These are phyloP conservation scores for Phialocephala sp. DNA, from an alignment of 2,329 filamentous ascomycete species.

Conservation along the genomic window DNA sequence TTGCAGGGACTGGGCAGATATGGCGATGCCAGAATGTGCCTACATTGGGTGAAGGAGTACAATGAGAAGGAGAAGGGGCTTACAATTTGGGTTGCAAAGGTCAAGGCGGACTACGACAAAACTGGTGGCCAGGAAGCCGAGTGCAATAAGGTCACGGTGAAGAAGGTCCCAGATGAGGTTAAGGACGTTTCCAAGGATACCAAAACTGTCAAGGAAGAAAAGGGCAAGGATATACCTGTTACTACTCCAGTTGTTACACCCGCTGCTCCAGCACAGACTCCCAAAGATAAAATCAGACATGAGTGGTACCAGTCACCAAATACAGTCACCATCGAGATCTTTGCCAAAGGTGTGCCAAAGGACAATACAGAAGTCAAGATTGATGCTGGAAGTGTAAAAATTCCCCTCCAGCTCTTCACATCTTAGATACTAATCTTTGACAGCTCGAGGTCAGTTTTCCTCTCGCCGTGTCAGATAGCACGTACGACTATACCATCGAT, in stretches of 20 bases:
- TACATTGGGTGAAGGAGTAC: slow-evolving; percentile 61
- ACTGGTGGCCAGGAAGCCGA: slow-evolving; percentile 55
- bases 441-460: slow-evolving; percentile 65
- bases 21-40: slow-evolving; percentile 76
- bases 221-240: slow-evolving; percentile 17
- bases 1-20: slow-evolving; percentile 73
- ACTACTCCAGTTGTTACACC: slow-evolving; percentile 20
- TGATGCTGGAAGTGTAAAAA: slow-evolving; percentile 33
- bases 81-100: slow-evolving; percentile 64
- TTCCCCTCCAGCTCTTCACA: slow-evolving; percentile 19
- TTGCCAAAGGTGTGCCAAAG: slow-evolving; percentile 67
- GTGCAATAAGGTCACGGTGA: slow-evolving; percentile 50
- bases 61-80: slow-evolving; percentile 58
- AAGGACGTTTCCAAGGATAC: slow-evolving; percentile 41
- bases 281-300: slow-evolving; percentile 65
- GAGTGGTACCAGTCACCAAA: slow-evolving; percentile 72
- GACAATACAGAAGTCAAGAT: slow-evolving; percentile 58
- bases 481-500: slow-evolving; percentile 66
- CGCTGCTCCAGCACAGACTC: slow-evolving; percentile 43
- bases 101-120: slow-evolving; percentile 55
- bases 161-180: slow-evolving; percentile 58
- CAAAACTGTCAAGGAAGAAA: slow-evolving; percentile 14
- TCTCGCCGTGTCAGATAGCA: slow-evolving; percentile 50
- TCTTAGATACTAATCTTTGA: slow-evolving; percentile 25
- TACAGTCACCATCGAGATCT: slow-evolving; percentile 67